These are phyloP conservation scores for Echium plantagineum DNA, from an alignment of 257 asterid genomes.

Conservation along the genomic window DNA sequence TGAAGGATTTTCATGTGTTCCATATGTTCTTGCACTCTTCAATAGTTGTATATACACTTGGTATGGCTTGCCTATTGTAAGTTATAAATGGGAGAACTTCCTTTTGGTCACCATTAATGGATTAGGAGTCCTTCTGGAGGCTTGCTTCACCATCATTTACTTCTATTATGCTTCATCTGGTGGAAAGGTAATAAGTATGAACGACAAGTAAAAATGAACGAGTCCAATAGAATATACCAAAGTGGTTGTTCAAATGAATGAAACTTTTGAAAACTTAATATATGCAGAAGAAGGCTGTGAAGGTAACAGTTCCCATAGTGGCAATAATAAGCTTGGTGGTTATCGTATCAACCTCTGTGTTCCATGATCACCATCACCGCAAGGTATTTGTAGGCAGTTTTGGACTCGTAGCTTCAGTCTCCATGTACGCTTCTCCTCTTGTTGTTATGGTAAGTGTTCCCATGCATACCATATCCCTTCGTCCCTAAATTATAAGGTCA, in stretches of 20 bases:
- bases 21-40: background rate
- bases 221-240: no score
- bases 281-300: constrained; percentile 44
- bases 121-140: constrained; percentile 26
- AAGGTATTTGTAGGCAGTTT: constrained; percentile 64
- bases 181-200: no score
- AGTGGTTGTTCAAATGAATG: no score
- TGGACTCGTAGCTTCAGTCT: constrained; percentile 55
- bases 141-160: constrained; percentile 44
- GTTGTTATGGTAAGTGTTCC: constrained; percentile 46
- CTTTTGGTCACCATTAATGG: background rate
- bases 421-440: constrained; percentile 76
- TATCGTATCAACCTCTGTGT: constrained; percentile 28
- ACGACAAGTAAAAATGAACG: no score
- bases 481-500: no score
- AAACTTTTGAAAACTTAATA: background rate
- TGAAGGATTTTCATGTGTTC: background rate
- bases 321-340: constrained; percentile 24
- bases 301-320: constrained; percentile 27
- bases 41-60: background rate
- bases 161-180: constrained; percentile 36
- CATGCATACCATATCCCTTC: background rate
- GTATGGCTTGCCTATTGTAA: background rate
- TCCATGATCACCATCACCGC: constrained; percentile 45
- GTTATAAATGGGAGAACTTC: background rate